Conservation (phyloP, 1,139 yeast genomes). For the Pichia sp. region DNA sequence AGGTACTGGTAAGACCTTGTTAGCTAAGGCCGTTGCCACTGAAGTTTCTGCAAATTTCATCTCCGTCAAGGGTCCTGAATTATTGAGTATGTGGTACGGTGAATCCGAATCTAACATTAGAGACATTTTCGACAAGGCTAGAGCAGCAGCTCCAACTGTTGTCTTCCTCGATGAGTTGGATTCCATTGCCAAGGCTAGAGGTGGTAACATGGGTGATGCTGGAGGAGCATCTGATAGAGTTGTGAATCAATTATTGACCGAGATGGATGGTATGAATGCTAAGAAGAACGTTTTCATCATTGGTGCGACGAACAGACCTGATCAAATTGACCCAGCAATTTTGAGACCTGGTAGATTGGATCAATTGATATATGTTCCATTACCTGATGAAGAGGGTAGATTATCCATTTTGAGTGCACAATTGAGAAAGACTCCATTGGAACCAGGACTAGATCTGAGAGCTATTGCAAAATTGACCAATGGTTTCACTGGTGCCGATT, state of each 20-base stretch:
- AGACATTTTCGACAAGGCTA: conserved; percentile 95
- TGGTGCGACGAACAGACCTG: conserved; percentile 99
- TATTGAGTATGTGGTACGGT: conserved; percentile 98
- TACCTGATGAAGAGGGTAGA: conserved; percentile 94
- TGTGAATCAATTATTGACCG: conserved; percentile 94
- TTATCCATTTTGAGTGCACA: conserved; percentile 90
- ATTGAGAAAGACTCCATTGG: conserved; percentile 96
- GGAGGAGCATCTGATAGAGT: conserved; percentile 99
- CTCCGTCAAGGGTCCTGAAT: conserved; percentile 95
- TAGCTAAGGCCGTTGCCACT: conserved; percentile 98
- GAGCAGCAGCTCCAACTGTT: conserved; percentile 99
- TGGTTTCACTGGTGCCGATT: conserved; percentile 99
- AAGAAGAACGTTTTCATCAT: conserved; percentile 97
- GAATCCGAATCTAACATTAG: conserved; percentile 96
- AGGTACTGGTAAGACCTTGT: conserved; percentile 97
- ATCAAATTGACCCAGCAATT: conserved; percentile 97
- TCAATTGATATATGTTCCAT: conserved; percentile 95
- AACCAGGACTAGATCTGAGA: conserved; percentile 84
- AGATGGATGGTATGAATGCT: conserved; percentile 99
- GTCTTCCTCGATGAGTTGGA: conserved; percentile 97
- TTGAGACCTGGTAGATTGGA: conserved; percentile 99
- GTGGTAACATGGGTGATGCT: conserved; percentile 87
- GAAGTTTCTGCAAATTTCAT: conserved; percentile 96
- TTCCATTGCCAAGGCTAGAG: conserved; percentile 96
- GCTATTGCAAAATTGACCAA: conserved; percentile 90